phyloP scores from a whole-genome alignment of 106 monocot species.

The Dactylorhiza incarnata region DNA sequence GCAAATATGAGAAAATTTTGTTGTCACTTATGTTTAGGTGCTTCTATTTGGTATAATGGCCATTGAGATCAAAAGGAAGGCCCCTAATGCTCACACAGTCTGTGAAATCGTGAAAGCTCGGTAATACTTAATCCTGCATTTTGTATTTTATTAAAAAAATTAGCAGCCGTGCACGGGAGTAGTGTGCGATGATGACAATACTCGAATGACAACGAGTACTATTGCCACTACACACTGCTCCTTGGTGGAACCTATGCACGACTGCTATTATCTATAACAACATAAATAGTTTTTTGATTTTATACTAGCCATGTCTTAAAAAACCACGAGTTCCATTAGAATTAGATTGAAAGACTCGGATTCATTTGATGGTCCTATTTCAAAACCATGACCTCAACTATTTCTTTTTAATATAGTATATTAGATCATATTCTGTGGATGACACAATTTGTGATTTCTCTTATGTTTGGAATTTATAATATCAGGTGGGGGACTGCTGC shows the following conservation, averaged over 20 bases:
- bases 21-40: conserved; percentile 35
- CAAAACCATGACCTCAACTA: too few species aligned
- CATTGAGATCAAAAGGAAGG: conserved; percentile 96
- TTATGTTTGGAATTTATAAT: neutral
- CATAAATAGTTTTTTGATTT: too few species aligned
- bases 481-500: conserved; percentile 89
- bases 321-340: too few species aligned
- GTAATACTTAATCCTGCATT: conserved; percentile 15
- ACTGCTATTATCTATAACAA: too few species aligned
- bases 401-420: neutral
- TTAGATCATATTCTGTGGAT: neutral
- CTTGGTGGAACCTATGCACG: too few species aligned
- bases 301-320: too few species aligned
- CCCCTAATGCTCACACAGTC: conserved; percentile 87
- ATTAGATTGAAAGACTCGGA: too few species aligned
- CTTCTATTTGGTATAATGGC: conserved; percentile 96
- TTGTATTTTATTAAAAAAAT: neutral
- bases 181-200: too few species aligned
- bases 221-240: too few species aligned
- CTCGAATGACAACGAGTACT: too few species aligned
- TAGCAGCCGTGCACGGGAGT: too few species aligned
- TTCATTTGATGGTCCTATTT: too few species aligned
- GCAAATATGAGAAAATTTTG: neutral
- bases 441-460: neutral
- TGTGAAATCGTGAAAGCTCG: conserved; percentile 93